A percentile compares a stretch with the other conserved stretches of the same genome.
These are phyloP conservation scores for Dendrobium officinale DNA, from an alignment of 106 monocot genomes.

Conservation along the genomic window DNA sequence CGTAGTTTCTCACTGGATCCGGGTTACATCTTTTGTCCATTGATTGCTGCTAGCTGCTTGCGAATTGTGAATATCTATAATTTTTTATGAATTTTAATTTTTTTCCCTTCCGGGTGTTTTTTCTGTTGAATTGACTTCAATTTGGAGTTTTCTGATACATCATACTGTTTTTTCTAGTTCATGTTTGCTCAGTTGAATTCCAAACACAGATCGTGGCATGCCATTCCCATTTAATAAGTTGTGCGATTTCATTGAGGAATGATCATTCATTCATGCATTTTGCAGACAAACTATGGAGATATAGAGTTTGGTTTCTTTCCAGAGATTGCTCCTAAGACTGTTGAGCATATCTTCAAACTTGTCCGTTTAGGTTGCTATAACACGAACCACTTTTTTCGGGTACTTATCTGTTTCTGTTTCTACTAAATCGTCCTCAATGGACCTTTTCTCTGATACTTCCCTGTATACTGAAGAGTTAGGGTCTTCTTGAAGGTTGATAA, in stretches of 20 bases:
- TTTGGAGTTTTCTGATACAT: neutral
- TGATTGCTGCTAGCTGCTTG: neutral
- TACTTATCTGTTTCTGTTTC: conserved; percentile 15
- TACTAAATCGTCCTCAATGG: neutral
- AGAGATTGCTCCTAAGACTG: conserved; percentile 81
- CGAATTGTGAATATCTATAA: neutral
- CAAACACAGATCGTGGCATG: neutral
- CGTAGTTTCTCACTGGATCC: neutral
- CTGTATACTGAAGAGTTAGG: neutral
- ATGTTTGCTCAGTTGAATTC: neutral
- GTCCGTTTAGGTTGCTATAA: conserved; percentile 90
- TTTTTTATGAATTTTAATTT: neutral
- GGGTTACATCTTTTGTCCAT: neutral
- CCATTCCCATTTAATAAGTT: neutral
- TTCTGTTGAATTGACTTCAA: neutral
- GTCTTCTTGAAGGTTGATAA: conserved; percentile 62
- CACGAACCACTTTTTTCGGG: conserved; percentile 95
- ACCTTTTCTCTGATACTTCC: neutral
- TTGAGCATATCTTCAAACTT: conserved; percentile 96
- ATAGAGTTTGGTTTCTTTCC: conserved; percentile 95
- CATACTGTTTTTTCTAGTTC: neutral
- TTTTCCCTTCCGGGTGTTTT: neutral
- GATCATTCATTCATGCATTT: neutral
- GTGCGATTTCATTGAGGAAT: neutral
- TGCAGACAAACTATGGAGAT: conserved; percentile 87